Conservation (phyloP, 495 filamentous ascomycete genomes). For the Penicillium pulvis region DNA sequence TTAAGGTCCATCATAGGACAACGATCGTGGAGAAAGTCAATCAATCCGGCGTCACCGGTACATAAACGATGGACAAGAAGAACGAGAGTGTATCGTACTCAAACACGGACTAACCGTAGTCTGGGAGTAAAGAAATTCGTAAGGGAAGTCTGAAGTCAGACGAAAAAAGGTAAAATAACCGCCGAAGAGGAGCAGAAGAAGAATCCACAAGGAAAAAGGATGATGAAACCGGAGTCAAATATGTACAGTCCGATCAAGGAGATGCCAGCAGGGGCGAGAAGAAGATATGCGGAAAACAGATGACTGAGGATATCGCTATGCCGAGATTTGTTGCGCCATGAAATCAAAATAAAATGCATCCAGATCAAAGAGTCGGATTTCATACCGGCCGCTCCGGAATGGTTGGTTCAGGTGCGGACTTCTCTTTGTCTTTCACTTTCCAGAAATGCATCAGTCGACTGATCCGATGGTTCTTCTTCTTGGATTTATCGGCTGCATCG, state of each 20-base stretch:
- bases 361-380: conserved; percentile 23
- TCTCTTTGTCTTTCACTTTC: conserved; percentile 61
- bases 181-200: conserved; percentile 18
- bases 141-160: conserved; percentile 30
- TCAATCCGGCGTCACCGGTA: conserved; percentile 34
- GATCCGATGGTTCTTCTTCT: conserved; percentile 71
- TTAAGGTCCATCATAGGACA: conserved; percentile 19
- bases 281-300: conserved; percentile 21
- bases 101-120: conserved; percentile 32
- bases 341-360: conserved; percentile 29
- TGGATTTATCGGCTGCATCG: conserved; percentile 61
- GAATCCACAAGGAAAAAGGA: conserved; percentile 27
- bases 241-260: conserved; percentile 28
- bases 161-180: conserved; percentile 10
- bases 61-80: conserved; percentile 45
- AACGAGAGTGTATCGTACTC: conserved; percentile 38
- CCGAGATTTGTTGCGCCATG: conserved; percentile 31
- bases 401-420: conserved; percentile 21
- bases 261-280: conserved; percentile 26
- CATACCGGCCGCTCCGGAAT: conserved; percentile 29
- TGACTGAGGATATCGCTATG: conserved; percentile 35
- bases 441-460: conserved; percentile 85
- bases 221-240: conserved; percentile 19
- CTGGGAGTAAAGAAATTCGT: conserved; percentile 47
- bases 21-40: conserved; percentile 34